Evolutionary conservation across 2,329 filamentous ascomycete genomes (phyloP), one percentile per base, ranked within the genome.

Genomic region (Trematosphaeria pertusa): DNA sequence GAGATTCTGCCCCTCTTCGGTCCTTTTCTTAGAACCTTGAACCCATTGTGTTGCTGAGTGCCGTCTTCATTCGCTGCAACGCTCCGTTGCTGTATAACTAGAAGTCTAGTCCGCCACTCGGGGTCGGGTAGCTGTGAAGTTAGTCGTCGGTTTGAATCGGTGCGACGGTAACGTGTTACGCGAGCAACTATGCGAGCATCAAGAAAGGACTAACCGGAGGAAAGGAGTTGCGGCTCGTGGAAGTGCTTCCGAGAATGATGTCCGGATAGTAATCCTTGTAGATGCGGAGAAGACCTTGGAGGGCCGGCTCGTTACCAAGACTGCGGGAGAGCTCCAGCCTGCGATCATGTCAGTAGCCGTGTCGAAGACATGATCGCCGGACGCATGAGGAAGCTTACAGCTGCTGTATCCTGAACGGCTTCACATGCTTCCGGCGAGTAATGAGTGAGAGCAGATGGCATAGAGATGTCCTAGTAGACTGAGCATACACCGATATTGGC

Each of bases 211-310:
- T 60, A 43, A 74, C 70, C 30, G 66, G 67, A 54, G 70, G 64
- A 44, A 72, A 69, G 15, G 71, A 72, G 24, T 67, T 65, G 34
- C 68, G 64, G 58, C 58, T 71, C 30, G 61, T 66, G 21, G 84
- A 81, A 3, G 82, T 77, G 54, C 87, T 87, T 17, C 87, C 88
- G 11, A 93, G 81, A 48, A 95, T 89, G 43, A 95, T 89, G 67
- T 96, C 90, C 0, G 91, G 90, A 62, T 93, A 95, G 70, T 93
- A 95, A 67, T 93, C 90, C 66, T 94, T 94, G 75, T 87, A 95
- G n/a, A 93, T 84, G 44, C 87, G 83, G 38, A 95, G 75, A 14
- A 96, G 77, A 3, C 88, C 88, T 28, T 88, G 79, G 26, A 96
- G 75, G 40, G 85, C 81, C 37, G 87, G 87, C 45, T 96, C 91